phyloP scores from a whole-genome alignment of 2,329 filamentous ascomycete genomes.

The Aspergillus ruber region DNA sequence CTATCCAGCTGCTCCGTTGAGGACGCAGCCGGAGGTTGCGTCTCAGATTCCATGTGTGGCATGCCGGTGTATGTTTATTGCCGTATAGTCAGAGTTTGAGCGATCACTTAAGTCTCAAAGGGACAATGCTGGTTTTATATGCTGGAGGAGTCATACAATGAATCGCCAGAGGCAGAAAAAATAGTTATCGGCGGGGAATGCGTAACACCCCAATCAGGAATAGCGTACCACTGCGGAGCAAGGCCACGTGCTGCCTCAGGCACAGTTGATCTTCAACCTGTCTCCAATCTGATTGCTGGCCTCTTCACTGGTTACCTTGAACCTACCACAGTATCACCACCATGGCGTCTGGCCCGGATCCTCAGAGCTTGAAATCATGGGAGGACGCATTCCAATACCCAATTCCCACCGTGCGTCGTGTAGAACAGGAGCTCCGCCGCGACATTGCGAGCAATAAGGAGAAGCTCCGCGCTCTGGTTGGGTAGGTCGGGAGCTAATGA shows the following conservation, averaged over 20 bases:
- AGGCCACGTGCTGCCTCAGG: slow-evolving; percentile 11
- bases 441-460: slow-evolving; percentile 59
- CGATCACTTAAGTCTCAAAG: background rate
- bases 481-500: slow-evolving; percentile 36
- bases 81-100: background rate
- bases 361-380: slow-evolving; percentile 53
- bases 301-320: slow-evolving; percentile 7
- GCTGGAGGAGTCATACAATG: background rate
- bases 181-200: slow-evolving; percentile 11
- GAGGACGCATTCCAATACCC: slow-evolving; percentile 63
- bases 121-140: background rate
- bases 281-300: slow-evolving; percentile 3
- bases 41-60: slow-evolving; percentile 23
- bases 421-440: slow-evolving; percentile 59
- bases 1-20: slow-evolving; percentile 15
- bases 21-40: slow-evolving; percentile 6
- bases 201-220: slow-evolving; percentile 1
- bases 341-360: slow-evolving; percentile 53
- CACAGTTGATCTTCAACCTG: slow-evolving; percentile 4
- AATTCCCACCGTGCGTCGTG: slow-evolving; percentile 54
- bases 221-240: slow-evolving; percentile 1
- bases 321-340: slow-evolving; percentile 6
- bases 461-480: slow-evolving; percentile 60
- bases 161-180: slow-evolving; percentile 2
- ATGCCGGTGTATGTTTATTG: slow-evolving; percentile 9